These are phyloP conservation scores for Naumovozyma dairenensis DNA, from an alignment of 805 yeast genomes.

Conservation along the genomic window DNA sequence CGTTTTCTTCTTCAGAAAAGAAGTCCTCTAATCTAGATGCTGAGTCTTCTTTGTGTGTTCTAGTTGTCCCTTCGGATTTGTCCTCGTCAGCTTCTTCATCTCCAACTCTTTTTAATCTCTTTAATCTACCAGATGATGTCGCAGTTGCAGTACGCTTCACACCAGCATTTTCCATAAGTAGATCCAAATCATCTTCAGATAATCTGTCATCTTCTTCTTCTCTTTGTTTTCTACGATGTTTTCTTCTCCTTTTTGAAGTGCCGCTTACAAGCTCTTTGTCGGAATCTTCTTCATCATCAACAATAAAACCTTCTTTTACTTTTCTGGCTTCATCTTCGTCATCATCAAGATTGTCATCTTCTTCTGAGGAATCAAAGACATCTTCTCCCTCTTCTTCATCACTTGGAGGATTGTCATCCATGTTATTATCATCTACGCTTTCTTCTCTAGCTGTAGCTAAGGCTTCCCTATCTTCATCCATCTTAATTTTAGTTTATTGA, in stretches of 20 bases:
- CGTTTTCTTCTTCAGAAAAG: constrained; percentile 35
- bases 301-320: constrained; percentile 87
- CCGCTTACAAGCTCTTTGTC: constrained; percentile 35
- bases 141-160: constrained; percentile 38
- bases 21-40: constrained; percentile 31
- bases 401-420: constrained; percentile 29
- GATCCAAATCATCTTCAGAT: constrained; percentile 92
- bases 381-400: constrained; percentile 39
- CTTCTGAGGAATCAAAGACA: constrained; percentile 70
- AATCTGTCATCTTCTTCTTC: constrained; percentile 53
- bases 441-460: constrained; percentile 10
- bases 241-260: constrained; percentile 27
- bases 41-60: constrained; percentile 9
- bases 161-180: constrained; percentile 85
- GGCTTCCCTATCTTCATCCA: neutral
- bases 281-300: constrained; percentile 79
- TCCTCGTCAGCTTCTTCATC: constrained; percentile 33
- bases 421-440: constrained; percentile 31
- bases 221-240: constrained; percentile 33
- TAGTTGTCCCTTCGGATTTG: constrained; percentile 13
- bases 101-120: constrained; percentile 74
- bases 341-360: constrained; percentile 77
- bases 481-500: no score
- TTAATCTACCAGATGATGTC: constrained; percentile 39
- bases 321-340: constrained; percentile 82